A percentile compares a stretch with the other conserved stretches of the same genome.
These are phyloP conservation scores for Tetracentron sinense DNA, from an alignment of 164 flowering plant genomes.

Conservation along the genomic window DNA sequence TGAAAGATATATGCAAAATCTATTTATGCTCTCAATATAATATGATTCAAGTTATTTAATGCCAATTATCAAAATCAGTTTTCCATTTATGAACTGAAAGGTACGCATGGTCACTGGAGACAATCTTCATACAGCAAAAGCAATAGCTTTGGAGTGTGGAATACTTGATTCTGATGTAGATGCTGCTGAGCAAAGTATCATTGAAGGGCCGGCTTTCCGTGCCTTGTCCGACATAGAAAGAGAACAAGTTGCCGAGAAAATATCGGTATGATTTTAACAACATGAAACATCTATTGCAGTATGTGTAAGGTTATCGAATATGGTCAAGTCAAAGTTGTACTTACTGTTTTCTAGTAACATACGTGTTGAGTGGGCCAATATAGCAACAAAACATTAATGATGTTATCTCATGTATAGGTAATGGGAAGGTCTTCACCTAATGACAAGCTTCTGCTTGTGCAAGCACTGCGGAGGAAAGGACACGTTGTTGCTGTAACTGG, in stretches of 20 bases:
- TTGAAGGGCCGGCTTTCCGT: slow-evolving; percentile 80
- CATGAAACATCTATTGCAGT: too few species aligned
- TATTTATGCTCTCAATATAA: neutral
- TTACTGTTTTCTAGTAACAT: too few species aligned
- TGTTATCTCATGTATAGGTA: slow-evolving; percentile 42
- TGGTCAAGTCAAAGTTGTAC: too few species aligned
- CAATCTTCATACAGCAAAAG: slow-evolving; percentile 85
- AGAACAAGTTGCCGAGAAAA: slow-evolving; percentile 51
- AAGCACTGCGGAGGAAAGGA: slow-evolving; percentile 65
- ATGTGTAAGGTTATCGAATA: too few species aligned
- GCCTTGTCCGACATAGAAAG: slow-evolving; percentile 43
- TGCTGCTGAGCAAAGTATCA: slow-evolving; percentile 58
- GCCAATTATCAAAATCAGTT: neutral
- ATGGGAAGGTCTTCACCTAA: slow-evolving; percentile 98
- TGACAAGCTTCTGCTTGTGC: slow-evolving; percentile 91
- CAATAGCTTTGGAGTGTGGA: slow-evolving; percentile 96
- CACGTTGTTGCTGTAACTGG: slow-evolving; percentile 99
- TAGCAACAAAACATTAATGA: too few species aligned
- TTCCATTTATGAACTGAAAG: slow-evolving; percentile 30
- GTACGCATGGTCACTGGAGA: slow-evolving; percentile 98
- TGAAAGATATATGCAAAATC: neutral
- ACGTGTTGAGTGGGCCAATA: too few species aligned
- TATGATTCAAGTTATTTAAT: neutral
- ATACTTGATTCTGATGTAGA: slow-evolving; percentile 57
- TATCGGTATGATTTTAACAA: too few species aligned